A percentile compares a stretch with the other conserved stretches of the same genome.
Evolutionary conservation across 2,329 filamentous ascomycete species (phyloP).

Genomic region (Fusarium armeniacum): DNA sequence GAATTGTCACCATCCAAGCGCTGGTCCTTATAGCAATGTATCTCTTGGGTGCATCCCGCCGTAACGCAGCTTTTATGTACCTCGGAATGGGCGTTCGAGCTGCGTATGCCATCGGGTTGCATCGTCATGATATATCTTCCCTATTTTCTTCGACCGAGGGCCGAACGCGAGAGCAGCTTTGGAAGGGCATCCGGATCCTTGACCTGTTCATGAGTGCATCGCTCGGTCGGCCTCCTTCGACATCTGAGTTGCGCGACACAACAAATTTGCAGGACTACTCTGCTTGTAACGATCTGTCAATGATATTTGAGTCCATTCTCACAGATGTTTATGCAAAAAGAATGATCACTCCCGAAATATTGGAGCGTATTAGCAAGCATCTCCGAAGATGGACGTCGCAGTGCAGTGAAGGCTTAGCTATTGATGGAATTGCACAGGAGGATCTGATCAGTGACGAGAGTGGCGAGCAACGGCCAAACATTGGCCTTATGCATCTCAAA

Average conservation of each 20-base stretch:
- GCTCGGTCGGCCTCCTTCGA: constrained; percentile 53
- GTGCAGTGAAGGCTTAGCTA: constrained; percentile 32
- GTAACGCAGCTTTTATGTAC: constrained; percentile 57
- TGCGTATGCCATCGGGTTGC: constrained; percentile 54
- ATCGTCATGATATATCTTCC: constrained; percentile 50
- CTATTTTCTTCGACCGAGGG: constrained; percentile 49
- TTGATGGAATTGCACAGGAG: constrained; percentile 43
- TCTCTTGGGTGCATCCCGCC: constrained; percentile 53
- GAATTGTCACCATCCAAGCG: constrained; percentile 53
- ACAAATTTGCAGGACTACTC: constrained; percentile 44
- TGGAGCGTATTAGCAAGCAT: constrained; percentile 48
- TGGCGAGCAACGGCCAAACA: constrained; percentile 45
- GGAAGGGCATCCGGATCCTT: constrained; percentile 53
- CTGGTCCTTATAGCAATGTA: constrained; percentile 57
- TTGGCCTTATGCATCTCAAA: constrained; percentile 52
- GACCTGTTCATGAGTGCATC: constrained; percentile 55
- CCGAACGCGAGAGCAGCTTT: constrained; percentile 50
- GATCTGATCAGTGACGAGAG: constrained; percentile 32
- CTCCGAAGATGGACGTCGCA: constrained; percentile 46
- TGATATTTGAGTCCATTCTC: constrained; percentile 56
- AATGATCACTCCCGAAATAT: constrained; percentile 49
- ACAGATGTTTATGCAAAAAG: constrained; percentile 54
- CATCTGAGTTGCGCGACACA: constrained; percentile 50
- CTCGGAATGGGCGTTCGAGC: constrained; percentile 57
- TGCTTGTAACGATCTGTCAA: constrained; percentile 53